Conservation (phyloP, 176 grass and related monocot genomes). For the Thalia dealbata region DNA sequence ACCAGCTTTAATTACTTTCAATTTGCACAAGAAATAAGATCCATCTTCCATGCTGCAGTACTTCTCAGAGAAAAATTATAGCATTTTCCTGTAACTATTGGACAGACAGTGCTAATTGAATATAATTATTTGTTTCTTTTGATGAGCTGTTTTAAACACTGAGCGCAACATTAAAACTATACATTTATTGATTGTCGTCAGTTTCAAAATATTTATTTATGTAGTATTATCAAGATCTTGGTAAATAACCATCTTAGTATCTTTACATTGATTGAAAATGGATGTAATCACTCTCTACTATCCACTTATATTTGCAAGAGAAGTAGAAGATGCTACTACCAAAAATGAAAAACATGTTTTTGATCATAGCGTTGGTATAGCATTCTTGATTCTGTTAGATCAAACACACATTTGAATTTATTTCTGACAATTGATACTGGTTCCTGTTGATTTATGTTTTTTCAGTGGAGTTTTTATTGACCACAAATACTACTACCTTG, state of each 20-base stretch:
- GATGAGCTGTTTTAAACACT: background rate
- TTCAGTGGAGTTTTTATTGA: conserved; percentile 95
- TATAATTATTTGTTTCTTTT: too few relatives aligned
- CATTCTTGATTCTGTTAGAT: background rate
- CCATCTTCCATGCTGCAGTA: too few relatives aligned
- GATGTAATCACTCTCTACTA: background rate
- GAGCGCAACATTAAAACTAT: background rate
- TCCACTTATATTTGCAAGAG: background rate
- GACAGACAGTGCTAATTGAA: too few relatives aligned
- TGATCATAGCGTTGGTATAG: background rate
- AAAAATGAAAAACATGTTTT: background rate
- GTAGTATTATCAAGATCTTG: background rate
- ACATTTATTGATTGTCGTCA: background rate
- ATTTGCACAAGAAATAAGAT: too few relatives aligned
- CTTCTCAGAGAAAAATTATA: too few relatives aligned
- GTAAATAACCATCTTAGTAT: background rate
- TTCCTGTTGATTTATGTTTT: conserved; percentile 27
- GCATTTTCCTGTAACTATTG: too few relatives aligned
- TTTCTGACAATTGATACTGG: conserved; percentile 11
- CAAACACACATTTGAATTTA: background rate
- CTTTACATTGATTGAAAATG: background rate
- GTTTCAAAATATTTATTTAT: background rate
- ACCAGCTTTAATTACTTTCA: too few relatives aligned
- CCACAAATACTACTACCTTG: conserved; percentile 87
- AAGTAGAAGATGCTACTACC: background rate